A percentile compares a stretch with the other conserved stretches of the same genome.
Conservation (phyloP, 1,284 basidiomycete genomes). For the Wallemia ichthyophaga region DNA sequence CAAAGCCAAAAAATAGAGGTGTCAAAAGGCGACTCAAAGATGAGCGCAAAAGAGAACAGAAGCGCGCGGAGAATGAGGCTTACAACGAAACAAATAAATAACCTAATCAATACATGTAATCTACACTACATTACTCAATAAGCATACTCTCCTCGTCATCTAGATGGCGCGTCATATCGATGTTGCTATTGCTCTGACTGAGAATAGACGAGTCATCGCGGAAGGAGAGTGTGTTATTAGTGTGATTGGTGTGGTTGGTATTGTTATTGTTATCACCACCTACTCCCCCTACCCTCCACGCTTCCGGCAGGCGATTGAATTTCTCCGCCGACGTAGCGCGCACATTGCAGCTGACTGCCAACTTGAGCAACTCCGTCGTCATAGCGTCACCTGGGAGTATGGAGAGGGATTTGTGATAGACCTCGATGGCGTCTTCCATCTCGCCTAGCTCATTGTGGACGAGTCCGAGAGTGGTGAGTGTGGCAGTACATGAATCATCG, state of each 20-base stretch:
- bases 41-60: background rate
- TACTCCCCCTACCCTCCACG: background rate
- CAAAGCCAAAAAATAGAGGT: background rate
- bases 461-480: conserved; percentile 54
- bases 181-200: background rate
- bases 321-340: background rate
- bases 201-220: background rate
- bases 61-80: background rate
- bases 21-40: background rate
- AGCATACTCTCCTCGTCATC: background rate
- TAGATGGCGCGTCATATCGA: background rate
- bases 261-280: too few relatives aligned
- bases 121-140: background rate
- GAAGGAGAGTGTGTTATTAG: background rate
- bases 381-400: conserved; percentile 62
- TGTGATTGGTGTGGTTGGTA: too few relatives aligned
- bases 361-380: conserved; percentile 51
- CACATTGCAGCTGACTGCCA: conserved; percentile 27
- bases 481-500: conserved; percentile 42
- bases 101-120: background rate
- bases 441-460: conserved; percentile 42
- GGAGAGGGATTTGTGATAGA: conserved; percentile 66
- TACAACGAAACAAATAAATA: background rate
- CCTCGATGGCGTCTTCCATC: conserved; percentile 44
- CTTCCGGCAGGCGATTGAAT: background rate